Evolutionary conservation across 768 basidiomycete genomes (phyloP), one percentile per base, ranked within the genome.

Genomic region (Gymnopilus junonius): DNA sequence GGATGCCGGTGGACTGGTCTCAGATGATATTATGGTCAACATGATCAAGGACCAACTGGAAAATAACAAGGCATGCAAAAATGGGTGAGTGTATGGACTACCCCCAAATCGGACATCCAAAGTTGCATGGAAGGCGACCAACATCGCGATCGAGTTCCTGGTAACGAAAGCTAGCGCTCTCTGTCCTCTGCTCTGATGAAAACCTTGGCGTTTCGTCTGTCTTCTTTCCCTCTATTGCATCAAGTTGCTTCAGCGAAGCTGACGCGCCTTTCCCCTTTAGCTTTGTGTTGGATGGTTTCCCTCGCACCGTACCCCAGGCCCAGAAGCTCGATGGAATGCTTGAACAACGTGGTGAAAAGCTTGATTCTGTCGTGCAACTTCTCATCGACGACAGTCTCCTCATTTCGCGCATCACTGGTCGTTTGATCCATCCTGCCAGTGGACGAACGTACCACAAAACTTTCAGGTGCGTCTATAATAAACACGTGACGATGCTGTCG

Each of bases 251-350:
- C 58, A 43, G 43, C 20, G 40, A 34, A 50, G 50, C 67, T 73
- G 43, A 73, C 68, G 60, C 65, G 67, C 64, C 48, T 64, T 65
- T 55, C 40, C 58, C 14, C 65, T 63, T 35, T 68, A 99, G 97
- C 37, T 99, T 99, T 77, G 97, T 99, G 61, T 84, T 99, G 55
- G 97, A 99, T 72, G 97, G 97, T n/a, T 99, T 99, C 87, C 97
- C 97, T 42, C 90, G 97, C 43, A 99, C 97, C 4, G 94, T 99
- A 35, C 89, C 92, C 10, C 97, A 99, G 72, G 97, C 97, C 2
- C 86, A 96, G 78, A 99, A 97, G 78, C 89, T 99, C 58, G 97
- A 97, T 73, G 79, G 82, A 63, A 98, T 99, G 97, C 87, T 99
- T 45, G 74, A 83, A 14, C 76, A 73, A 4, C 89, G 92, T 71